Evolutionary conservation across 2,329 filamentous ascomycete genomes (phyloP).

Genomic region (Lachnellula subtilissima): DNA sequence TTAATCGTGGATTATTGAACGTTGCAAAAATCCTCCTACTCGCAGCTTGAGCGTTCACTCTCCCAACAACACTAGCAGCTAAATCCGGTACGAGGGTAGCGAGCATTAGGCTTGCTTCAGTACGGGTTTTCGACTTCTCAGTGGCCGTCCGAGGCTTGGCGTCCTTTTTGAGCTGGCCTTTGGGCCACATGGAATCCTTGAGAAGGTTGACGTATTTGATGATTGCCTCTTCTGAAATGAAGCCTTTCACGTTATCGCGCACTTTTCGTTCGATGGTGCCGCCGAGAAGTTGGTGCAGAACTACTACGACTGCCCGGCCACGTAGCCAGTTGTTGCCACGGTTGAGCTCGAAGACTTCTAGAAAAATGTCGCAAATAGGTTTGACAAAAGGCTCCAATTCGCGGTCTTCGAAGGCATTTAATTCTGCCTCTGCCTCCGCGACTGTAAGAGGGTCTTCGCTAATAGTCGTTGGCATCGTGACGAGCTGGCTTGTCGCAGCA

Average conservation of each 20-base stretch:
- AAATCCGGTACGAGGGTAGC: conserved; percentile 87
- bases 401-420: conserved; percentile 86
- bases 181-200: conserved; percentile 78
- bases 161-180: conserved; percentile 50
- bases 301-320: conserved; percentile 90
- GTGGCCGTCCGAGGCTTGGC: conserved; percentile 54
- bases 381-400: conserved; percentile 95
- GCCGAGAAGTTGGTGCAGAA: conserved; percentile 90
- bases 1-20: conserved; percentile 84
- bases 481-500: conserved; percentile 63
- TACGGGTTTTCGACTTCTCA: conserved; percentile 75
- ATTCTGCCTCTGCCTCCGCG: conserved; percentile 85
- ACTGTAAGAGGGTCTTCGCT: conserved; percentile 48
- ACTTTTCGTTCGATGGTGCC: conserved; percentile 96
- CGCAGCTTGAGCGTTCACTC: conserved; percentile 85
- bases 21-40: conserved; percentile 85
- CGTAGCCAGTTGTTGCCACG: conserved; percentile 96
- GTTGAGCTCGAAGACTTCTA: conserved; percentile 93
- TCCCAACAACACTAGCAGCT: conserved; percentile 86
- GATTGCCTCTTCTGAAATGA: conserved; percentile 74
- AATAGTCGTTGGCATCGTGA: conserved; percentile 47
- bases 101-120: conserved; percentile 84
- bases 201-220: conserved; percentile 69
- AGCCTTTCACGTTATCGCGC: conserved; percentile 70
- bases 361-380: conserved; percentile 94